A percentile compares a stretch with the other conserved stretches of the same genome.
These are phyloP conservation scores for Leucocoprinus birnbaumii DNA, from an alignment of 768 basidiomycete genomes.

Conservation along the genomic window DNA sequence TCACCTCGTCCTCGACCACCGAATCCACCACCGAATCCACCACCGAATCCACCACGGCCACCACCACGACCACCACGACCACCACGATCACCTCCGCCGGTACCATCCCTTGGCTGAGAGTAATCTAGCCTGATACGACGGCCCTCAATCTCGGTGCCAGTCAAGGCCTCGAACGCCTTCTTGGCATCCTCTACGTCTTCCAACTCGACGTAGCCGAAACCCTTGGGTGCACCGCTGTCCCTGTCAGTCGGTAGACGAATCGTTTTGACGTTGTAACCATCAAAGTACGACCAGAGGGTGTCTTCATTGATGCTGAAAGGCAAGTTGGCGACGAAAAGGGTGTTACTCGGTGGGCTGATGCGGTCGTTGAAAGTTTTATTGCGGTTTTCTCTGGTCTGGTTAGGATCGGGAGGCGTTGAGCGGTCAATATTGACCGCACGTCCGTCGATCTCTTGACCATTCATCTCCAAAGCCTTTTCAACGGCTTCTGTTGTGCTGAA, in stretches of 20 bases:
- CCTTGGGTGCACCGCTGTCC: slow-evolving; percentile 88
- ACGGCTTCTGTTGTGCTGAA: slow-evolving; percentile 71
- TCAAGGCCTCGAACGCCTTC: slow-evolving; percentile 69
- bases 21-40: no score
- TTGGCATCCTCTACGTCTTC: slow-evolving; percentile 75
- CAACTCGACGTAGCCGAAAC: slow-evolving; percentile 97
- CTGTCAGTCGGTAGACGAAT: slow-evolving; percentile 92
- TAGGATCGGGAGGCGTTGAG: slow-evolving; percentile 60
- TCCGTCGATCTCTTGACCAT: slow-evolving; percentile 90
- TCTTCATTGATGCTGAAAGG: slow-evolving; percentile 82
- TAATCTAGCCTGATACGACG: slow-evolving; percentile 81
- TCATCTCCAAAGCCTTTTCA: slow-evolving; percentile 76
- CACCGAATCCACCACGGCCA: slow-evolving; percentile 22
- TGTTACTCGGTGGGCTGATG: slow-evolving; percentile 59
- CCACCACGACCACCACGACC: slow-evolving; percentile 45
- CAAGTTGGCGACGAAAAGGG: slow-evolving; percentile 90
- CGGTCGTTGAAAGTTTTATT: slow-evolving; percentile 77
- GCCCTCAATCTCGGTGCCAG: slow-evolving; percentile 78
- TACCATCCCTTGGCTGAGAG: slow-evolving; percentile 74
- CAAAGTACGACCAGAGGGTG: slow-evolving; percentile 85
- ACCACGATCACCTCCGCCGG: slow-evolving; percentile 48
- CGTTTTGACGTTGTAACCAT: slow-evolving; percentile 82
- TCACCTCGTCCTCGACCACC: slow-evolving; percentile 33
- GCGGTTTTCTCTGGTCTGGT: slow-evolving; percentile 58
- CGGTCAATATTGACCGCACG: slow-evolving; percentile 85